Evolutionary conservation across 768 basidiomycete genomes (phyloP), one percentile per base, ranked within the genome.

Genomic region (Trametopsis cervina): DNA sequence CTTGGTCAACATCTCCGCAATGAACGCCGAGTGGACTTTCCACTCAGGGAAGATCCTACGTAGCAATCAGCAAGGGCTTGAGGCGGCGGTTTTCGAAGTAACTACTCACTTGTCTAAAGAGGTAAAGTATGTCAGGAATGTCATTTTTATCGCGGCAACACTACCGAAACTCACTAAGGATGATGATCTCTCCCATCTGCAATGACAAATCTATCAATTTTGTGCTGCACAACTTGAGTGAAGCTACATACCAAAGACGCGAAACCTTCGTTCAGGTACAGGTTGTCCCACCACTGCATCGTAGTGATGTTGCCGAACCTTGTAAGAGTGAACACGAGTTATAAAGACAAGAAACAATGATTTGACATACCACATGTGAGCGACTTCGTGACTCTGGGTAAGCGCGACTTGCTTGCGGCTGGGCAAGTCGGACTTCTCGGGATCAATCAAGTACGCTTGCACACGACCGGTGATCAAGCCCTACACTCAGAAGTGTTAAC

Each of bases 251-350:
- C 39, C 37, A 44, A 54, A 42, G 53, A 25, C 36, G 5, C 49
- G 24, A 26, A 46, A 78, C 80, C 83, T 76, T 89, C 86, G 53
- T 87, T 89, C 49, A 89, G 66, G 64, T 87, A 88, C 41, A 90
- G 72, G 63, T 87, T 83, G 52, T 87, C 80, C 88, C 89, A 92
- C 89, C 89, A 91, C 58, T 80, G 79, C 91, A 94, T 93, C 0
- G 91, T 95, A 4, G 89, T 85, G 57, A 96, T 86, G 61, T 95
- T 84, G 21, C 92, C 93, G 56, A 93, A 94, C 89, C 89, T 71
- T 35, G 57, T n/a, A n/a, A 12, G 36, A 55, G 17, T 4, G 4
- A 20, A 18, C 17, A 40, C 18, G 72, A 54, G 23, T 46, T 15
- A n/a, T 26, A 10, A 1, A 27, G 38, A 42, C 27, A 40, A 24